Conservation (phyloP, 495 filamentous ascomycete genomes). For the Talaromyces borbonicus region DNA sequence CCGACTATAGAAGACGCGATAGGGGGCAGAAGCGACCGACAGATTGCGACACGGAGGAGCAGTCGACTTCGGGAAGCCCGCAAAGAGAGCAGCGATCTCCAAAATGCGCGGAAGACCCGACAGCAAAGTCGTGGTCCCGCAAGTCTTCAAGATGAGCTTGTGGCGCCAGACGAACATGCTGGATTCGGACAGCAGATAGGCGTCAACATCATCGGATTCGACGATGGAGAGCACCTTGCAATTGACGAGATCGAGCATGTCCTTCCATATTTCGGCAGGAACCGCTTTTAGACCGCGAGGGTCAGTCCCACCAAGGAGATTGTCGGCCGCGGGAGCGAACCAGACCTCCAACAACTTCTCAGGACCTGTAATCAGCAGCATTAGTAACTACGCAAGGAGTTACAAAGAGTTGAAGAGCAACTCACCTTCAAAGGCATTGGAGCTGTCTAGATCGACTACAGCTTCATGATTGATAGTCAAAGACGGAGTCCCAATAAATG, state of each 20-base stretch:
- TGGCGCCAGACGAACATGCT: slow-evolving; percentile 99
- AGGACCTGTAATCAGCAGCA: slow-evolving; percentile 47
- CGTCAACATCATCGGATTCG: slow-evolving; percentile 90
- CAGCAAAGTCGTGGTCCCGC: slow-evolving; percentile 91
- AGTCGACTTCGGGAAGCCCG: slow-evolving; percentile 67
- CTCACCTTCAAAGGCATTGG: slow-evolving; percentile 90
- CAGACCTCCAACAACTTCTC: slow-evolving; percentile 99
- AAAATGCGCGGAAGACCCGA: slow-evolving; percentile 81
- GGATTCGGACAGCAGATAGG: slow-evolving; percentile 95
- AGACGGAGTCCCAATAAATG: slow-evolving; percentile 57
- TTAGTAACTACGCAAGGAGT: slow-evolving; percentile 3
- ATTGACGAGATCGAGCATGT: slow-evolving; percentile 94
- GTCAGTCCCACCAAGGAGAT: slow-evolving; percentile 58
- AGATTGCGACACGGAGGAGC: slow-evolving; percentile 44
- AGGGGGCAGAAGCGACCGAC: slow-evolving; percentile 68
- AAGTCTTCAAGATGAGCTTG: slow-evolving; percentile 98
- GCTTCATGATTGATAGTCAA: slow-evolving; percentile 96
- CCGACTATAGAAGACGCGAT: slow-evolving; percentile 96
- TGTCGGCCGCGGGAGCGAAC: slow-evolving; percentile 74
- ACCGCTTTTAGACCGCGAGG: slow-evolving; percentile 83
- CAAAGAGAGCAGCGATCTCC: slow-evolving; percentile 77
- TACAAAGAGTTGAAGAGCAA: neutral
- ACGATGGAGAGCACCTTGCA: slow-evolving; percentile 96
- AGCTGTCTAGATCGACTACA: slow-evolving; percentile 88
- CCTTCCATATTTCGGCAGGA: slow-evolving; percentile 76